Evolutionary conservation across 1,139 yeast species (phyloP).

Genomic region (Blastobotrys arbuscula): DNA sequence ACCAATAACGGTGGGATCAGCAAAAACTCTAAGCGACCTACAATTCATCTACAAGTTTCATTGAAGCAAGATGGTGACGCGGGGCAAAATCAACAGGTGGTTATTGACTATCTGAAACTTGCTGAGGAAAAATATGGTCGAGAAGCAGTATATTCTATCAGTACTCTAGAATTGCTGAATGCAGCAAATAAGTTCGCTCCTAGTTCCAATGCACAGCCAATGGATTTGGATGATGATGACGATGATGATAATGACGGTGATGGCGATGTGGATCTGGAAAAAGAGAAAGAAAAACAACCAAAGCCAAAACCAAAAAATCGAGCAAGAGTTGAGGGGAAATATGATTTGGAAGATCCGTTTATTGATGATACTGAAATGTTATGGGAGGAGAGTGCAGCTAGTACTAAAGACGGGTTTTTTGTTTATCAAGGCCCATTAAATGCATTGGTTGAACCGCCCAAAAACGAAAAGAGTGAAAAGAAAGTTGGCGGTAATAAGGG

Average conservation of each 20-base stretch:
- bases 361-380: conserved; percentile 90
- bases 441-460: conserved; percentile 10
- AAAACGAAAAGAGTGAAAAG: conserved; percentile 9
- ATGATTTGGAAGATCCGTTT: conserved; percentile 90
- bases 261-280: conserved; percentile 34
- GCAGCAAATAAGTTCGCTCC: conserved; percentile 45
- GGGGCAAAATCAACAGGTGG: conserved; percentile 38
- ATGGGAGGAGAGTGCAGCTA: conserved; percentile 90
- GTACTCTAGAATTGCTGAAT: conserved; percentile 34
- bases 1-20: neutral
- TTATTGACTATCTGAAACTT: conserved; percentile 68
- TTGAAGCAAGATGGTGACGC: neutral
- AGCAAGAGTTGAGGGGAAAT: conserved; percentile 54
- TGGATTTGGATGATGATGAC: conserved; percentile 53
- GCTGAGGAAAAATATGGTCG: conserved; percentile 88
- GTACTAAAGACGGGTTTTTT: conserved; percentile 92
- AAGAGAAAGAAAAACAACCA: conserved; percentile 22
- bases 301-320: conserved; percentile 38
- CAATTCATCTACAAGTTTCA: conserved; percentile 4
- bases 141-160: conserved; percentile 61
- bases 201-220: conserved; percentile 48
- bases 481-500: conserved; percentile 1
- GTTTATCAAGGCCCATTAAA: conserved; percentile 87
- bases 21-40: conserved; percentile 1
- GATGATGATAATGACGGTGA: conserved; percentile 56